These are phyloP conservation scores for Ceratocystis cubensis DNA, from an alignment of 2,329 filamentous ascomycete species.

Conservation along the genomic window DNA sequence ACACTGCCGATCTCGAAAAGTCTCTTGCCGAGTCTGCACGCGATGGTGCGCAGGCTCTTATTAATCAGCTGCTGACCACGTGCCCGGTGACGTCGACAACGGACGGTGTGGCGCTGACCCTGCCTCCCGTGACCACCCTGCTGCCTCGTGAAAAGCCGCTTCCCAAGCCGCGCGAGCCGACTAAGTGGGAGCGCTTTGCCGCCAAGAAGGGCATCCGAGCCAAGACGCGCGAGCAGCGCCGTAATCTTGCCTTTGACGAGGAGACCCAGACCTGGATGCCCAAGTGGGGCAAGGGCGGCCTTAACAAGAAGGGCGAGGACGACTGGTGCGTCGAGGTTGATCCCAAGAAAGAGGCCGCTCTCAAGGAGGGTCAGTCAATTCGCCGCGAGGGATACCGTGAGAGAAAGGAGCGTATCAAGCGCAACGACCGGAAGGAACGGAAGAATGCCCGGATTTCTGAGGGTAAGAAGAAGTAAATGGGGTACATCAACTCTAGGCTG, in stretches of 20 bases:
- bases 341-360: conserved; percentile 53
- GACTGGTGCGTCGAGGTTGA: conserved; percentile 93
- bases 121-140: conserved; percentile 56
- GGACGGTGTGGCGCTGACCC: conserved; percentile 62
- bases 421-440: conserved; percentile 58
- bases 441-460: conserved; percentile 46
- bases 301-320: conserved; percentile 70
- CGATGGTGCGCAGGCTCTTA: conserved; percentile 78
- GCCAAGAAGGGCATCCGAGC: conserved; percentile 92
- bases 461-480: conserved; percentile 21
- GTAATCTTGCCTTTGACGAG: conserved; percentile 73
- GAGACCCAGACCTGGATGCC: conserved; percentile 76
- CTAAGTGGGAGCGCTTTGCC: conserved; percentile 93
- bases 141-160: conserved; percentile 89
- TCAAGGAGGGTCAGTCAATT: conserved; percentile 49
- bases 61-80: conserved; percentile 88
- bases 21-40: conserved; percentile 63
- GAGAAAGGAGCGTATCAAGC: conserved; percentile 55
- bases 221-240: conserved; percentile 64
- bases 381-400: conserved; percentile 50
- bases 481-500: neutral
- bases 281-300: conserved; percentile 89
- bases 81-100: conserved; percentile 62
- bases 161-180: conserved; percentile 66
- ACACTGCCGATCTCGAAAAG: conserved; percentile 45